phyloP scores from a whole-genome alignment of 441 rosid species.

The Geranium incanum region DNA sequence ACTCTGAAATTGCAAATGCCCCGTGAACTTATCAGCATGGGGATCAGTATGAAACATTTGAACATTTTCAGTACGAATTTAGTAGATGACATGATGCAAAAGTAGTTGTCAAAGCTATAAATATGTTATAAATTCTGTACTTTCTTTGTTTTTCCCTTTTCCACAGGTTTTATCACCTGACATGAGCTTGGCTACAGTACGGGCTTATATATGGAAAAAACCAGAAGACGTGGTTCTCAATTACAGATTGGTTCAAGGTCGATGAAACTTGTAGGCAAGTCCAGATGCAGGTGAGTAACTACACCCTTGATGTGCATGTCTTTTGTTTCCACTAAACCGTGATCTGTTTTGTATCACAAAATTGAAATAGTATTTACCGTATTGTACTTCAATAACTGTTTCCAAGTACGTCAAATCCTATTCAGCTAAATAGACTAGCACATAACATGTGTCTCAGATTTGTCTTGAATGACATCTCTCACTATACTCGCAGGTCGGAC shows the following conservation, averaged over 20 bases:
- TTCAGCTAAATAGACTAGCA: too few species aligned
- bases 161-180: conserved; percentile 83
- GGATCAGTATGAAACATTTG: neutral
- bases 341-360: neutral
- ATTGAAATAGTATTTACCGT: neutral
- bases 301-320: neutral
- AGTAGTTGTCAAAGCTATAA: neutral
- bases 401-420: too few species aligned
- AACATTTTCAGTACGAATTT: neutral
- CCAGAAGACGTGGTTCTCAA: conserved; percentile 90
- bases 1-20: neutral
- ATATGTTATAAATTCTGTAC: neutral
- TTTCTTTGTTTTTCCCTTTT: conserved; percentile 3
- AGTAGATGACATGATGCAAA: neutral
- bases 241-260: conserved; percentile 68
- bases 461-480: too few species aligned
- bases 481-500: conserved; percentile 25
- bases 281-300: conserved; percentile 30
- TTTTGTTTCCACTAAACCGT: neutral
- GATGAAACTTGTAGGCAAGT: conserved; percentile 40
- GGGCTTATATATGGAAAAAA: conserved; percentile 95
- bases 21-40: neutral
- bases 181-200: conserved; percentile 98
- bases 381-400: neutral
- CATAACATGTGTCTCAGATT: neutral